phyloP scores from a whole-genome alignment of 176 grass and related monocot genomes.

The Dactylis glomerata region DNA sequence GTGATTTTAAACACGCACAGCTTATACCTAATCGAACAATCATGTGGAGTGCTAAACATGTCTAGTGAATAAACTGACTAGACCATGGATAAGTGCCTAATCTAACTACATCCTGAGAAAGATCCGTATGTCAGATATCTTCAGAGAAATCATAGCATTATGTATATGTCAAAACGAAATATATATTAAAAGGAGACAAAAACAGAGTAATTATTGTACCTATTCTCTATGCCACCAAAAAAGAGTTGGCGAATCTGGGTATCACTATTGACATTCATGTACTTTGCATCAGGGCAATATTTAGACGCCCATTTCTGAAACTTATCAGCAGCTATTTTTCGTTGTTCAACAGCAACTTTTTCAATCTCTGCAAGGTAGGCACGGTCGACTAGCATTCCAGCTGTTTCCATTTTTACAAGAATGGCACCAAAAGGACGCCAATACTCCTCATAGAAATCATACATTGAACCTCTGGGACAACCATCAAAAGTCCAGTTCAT shows the following conservation, averaged over 20 bases:
- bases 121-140: not conserved
- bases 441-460: slow-evolving; percentile 84
- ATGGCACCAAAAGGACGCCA: slow-evolving; percentile 88
- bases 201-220: slow-evolving; percentile 34
- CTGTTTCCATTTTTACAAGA: slow-evolving; percentile 90
- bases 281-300: slow-evolving; percentile 89
- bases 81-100: not conserved
- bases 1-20: not conserved
- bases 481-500: slow-evolving; percentile 64
- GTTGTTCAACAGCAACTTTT: slow-evolving; percentile 69
- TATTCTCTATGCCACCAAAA: slow-evolving; percentile 79
- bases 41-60: not conserved
- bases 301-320: slow-evolving; percentile 90
- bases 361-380: slow-evolving; percentile 74
- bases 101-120: not conserved
- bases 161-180: slow-evolving; percentile 2
- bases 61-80: slow-evolving; percentile 1
- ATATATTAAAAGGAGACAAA: not conserved
- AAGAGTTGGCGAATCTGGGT: slow-evolving; percentile 85
- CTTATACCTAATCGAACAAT: not conserved
- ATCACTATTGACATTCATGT: slow-evolving; percentile 96
- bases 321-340: slow-evolving; percentile 63
- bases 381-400: slow-evolving; percentile 82
- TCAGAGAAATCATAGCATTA: not conserved
- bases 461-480: slow-evolving; percentile 66